Conservation (phyloP, 805 yeast genomes). For the Saccharomycopsis sp. region DNA sequence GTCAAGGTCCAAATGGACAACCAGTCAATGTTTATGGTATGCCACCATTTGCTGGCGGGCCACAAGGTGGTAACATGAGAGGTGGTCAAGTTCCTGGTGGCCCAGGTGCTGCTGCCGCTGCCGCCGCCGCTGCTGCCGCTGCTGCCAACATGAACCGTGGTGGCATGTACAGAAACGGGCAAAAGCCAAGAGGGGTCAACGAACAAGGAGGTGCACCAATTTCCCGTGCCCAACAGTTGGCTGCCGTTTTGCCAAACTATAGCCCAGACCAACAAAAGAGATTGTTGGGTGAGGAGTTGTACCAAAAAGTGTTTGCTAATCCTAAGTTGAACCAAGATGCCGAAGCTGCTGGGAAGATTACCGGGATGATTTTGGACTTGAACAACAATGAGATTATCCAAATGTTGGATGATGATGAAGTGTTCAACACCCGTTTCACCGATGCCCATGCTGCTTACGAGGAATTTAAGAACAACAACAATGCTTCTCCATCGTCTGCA, state of each 20-base stretch:
- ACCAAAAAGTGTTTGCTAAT: conserved; percentile 81
- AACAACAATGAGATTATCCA: conserved; percentile 85
- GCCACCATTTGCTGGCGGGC: conserved; percentile 69
- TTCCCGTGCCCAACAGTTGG: conserved; percentile 35
- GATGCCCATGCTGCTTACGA: conserved; percentile 94
- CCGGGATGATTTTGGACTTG: conserved; percentile 97
- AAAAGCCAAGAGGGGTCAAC: conserved; percentile 29
- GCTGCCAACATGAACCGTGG: conserved; percentile 36
- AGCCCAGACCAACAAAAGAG: conserved; percentile 94
- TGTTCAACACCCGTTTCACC: conserved; percentile 81
- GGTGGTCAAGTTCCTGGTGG: conserved; percentile 31
- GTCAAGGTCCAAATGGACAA: conserved; percentile 73
- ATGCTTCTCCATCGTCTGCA: conserved; percentile 25
- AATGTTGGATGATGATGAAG: conserved; percentile 81
- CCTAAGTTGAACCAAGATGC: conserved; percentile 74
- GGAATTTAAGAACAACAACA: conserved; percentile 77
- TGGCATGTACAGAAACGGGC: conserved; percentile 29
- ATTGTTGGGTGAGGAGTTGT: conserved; percentile 93
- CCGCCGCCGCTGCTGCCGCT: too few relatives aligned
- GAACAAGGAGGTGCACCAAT: conserved; percentile 23
- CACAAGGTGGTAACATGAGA: conserved; percentile 36
- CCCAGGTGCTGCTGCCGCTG: conserved; percentile 35
- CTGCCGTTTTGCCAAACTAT: conserved; percentile 50
- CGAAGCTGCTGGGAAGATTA: conserved; percentile 96
- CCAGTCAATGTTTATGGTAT: conserved; percentile 77